These are phyloP conservation scores for Madurella fahalii DNA, from an alignment of 2,329 filamentous ascomycete genomes.

Conservation along the genomic window DNA sequence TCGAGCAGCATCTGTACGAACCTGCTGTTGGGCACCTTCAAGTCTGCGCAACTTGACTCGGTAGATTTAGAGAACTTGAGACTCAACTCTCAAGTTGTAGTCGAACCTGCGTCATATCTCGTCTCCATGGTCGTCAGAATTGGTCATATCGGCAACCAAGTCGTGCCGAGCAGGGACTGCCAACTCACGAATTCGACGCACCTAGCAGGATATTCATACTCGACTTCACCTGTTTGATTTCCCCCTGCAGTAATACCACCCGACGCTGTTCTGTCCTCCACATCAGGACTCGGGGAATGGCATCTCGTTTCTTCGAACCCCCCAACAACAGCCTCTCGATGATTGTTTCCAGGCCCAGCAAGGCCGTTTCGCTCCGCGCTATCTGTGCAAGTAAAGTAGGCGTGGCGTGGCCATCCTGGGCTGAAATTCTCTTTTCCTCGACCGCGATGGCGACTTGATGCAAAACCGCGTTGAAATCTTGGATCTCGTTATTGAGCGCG, in stretches of 20 bases:
- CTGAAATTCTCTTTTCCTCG: background rate
- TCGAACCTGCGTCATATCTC: background rate
- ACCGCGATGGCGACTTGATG: background rate
- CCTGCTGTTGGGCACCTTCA: no score
- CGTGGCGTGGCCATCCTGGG: background rate
- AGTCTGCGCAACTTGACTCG: no score
- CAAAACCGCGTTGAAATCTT: background rate
- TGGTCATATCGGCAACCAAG: background rate
- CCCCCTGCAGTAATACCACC: no score
- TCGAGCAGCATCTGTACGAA: no score
- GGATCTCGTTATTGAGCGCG: background rate
- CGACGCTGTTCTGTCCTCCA: no score
- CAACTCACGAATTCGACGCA: background rate
- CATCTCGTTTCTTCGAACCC: no score
- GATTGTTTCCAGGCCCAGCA: no score
- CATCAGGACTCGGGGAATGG: no score
- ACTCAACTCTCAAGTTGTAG: no score
- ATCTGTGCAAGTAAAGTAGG: background rate
- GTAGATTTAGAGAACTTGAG: no score
- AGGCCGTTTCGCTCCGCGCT: no score
- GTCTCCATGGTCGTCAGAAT: background rate
- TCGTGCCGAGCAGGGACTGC: background rate
- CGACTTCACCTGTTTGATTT: background rate
- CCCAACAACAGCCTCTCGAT: no score
- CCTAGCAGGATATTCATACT: constrained; percentile 2